Evolutionary conservation across 768 basidiomycete genomes (phyloP), one percentile per base, ranked within the genome.

Genomic region (Pisolithus marmoratus): DNA sequence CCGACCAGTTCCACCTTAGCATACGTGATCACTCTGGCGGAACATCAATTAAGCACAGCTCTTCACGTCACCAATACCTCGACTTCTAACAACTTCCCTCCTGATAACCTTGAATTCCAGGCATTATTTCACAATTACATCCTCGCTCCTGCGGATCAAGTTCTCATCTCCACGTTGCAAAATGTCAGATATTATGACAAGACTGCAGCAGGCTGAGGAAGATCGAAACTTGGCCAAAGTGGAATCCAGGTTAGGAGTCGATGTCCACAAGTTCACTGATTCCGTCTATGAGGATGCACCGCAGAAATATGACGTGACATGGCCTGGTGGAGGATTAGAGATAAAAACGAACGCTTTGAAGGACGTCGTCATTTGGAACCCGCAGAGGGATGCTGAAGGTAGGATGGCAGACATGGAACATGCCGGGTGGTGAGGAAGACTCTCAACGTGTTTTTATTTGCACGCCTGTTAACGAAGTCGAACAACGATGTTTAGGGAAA

Each of bases 311-410:
- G 68, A 78, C 48, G 72, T 90, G 12, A 70, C 64, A 6, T 89
- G 86, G 84, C 72, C 76, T 5, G 75, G 66, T 2, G 82, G 81
- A 5, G 76, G 78, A 0, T 52, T 90, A 22, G 70, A 72, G 40
- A 70, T 91, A 42, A 74, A 65, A 53, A 73, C 77, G 17, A 64
- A 52, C n/a, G 76, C 79, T 40, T 71, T 90, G 56, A 85, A 84
- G 61, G 85, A 92, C 53, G 80, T 93, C 7, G 92, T 94, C n/a
- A 72, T 95, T 38, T 98, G 96, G 95, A 98, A 99, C 72, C 95
- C 96, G 7, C 83, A 83, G 59, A 74, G 72, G 29, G 81, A 77
- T 53, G 74, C 68, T 12, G 92, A 92, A 0, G 71, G 73, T 22
- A 85, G 81, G 60, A 87, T 98, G 8, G 82, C 68, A 12, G 95